These are phyloP conservation scores for Globisporangium iwayamae DNA, from an alignment of 352 stramenopile species.

Conservation along the genomic window DNA sequence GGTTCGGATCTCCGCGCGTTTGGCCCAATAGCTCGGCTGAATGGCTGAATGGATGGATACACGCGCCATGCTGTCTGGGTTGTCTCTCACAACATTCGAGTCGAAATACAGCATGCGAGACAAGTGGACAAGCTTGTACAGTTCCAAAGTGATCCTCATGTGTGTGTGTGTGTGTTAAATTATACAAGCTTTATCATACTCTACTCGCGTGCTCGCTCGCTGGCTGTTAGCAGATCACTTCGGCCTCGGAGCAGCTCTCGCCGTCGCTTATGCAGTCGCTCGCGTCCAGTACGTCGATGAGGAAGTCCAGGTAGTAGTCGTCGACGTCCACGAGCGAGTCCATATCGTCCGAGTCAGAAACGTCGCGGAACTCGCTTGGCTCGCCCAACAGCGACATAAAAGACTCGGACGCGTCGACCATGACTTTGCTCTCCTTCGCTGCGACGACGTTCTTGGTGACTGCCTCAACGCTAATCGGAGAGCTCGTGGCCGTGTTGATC, in stretches of 20 bases:
- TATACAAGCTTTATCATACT: not conserved
- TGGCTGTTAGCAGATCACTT: not conserved
- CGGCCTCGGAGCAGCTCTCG: not conserved
- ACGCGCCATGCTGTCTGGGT: no score
- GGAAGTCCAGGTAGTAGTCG: slow-evolving; percentile 12
- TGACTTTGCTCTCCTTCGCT: not conserved
- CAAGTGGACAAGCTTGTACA: not conserved
- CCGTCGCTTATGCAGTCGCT: not conserved
- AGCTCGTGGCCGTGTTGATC: not conserved
- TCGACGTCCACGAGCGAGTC: slow-evolving; percentile 6
- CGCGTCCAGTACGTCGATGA: slow-evolving; percentile 11
- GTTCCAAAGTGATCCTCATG: not conserved
- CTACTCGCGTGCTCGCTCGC: not conserved
- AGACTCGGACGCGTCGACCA: not conserved
- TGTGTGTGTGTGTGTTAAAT: not conserved
- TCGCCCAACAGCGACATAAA: slow-evolving; percentile 1
- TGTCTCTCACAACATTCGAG: no score
- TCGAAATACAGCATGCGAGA: no score
- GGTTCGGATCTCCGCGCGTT: no score
- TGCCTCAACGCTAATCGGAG: not conserved
- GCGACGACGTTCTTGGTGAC: not conserved
- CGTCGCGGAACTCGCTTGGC: not conserved
- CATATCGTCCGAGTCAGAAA: slow-evolving; percentile 9
- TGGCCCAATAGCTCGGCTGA: no score
- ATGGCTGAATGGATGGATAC: no score